Conservation (phyloP, 1,284 basidiomycete species). For the Ustilago bromivora region DNA sequence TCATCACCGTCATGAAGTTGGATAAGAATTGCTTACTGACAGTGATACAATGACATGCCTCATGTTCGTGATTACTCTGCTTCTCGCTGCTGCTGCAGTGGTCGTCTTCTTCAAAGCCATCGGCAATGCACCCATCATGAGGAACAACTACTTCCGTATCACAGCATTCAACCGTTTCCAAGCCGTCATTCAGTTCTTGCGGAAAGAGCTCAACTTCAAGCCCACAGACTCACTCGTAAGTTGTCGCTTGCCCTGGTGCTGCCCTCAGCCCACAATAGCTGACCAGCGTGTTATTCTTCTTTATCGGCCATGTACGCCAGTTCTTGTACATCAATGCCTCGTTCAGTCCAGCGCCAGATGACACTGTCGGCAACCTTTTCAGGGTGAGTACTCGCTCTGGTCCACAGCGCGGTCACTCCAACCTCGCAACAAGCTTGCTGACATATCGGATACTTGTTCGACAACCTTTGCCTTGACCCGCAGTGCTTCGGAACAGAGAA, state of each 20-base stretch:
- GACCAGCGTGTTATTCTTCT: too few species aligned
- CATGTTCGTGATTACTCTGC: neutral
- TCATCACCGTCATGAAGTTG: neutral
- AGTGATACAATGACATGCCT: neutral
- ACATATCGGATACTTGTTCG: neutral
- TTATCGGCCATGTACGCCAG: conserved; percentile 71
- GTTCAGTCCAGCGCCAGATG: conserved; percentile 92
- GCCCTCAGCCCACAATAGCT: neutral
- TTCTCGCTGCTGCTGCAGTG: conserved; percentile 73
- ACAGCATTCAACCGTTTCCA: conserved; percentile 94
- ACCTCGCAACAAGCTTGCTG: neutral
- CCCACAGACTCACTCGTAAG: conserved; percentile 86
- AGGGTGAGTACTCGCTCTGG: conserved; percentile 55
- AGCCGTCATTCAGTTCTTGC: conserved; percentile 91
- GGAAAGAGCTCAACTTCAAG: conserved; percentile 91
- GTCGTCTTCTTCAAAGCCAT: conserved; percentile 98
- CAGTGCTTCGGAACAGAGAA: conserved; percentile 67
- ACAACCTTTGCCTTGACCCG: neutral
- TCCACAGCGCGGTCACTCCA: neutral
- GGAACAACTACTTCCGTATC: conserved; percentile 93
- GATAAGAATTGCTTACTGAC: conserved; percentile 1
- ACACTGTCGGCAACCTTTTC: conserved; percentile 87
- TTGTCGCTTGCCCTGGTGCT: conserved; percentile 21
- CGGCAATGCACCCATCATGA: conserved; percentile 99
- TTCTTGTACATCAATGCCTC: conserved; percentile 99